Conservation (phyloP, 148 eudicot genomes). For the Suaeda aralocaspica region DNA sequence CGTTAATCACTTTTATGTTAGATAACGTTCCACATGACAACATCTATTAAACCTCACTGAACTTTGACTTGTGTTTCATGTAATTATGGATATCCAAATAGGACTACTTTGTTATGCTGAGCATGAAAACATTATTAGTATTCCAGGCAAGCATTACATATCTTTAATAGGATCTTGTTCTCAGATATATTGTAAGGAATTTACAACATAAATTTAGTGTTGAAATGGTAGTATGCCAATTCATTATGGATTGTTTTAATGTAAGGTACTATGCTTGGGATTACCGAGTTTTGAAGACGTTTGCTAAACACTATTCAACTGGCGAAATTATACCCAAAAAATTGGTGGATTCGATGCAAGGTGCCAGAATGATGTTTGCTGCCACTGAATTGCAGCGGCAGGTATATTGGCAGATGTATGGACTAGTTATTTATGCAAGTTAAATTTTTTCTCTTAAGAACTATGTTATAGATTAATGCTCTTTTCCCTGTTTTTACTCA, state of each 20-base stretch:
- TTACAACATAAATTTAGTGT: background rate
- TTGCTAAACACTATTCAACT: conserved; percentile 81
- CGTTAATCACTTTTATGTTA: no score
- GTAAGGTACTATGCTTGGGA: conserved; percentile 94
- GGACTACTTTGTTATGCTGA: background rate
- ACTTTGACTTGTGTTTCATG: conserved; percentile 1
- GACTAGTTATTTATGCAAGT: conserved; percentile 2
- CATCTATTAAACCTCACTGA: no score
- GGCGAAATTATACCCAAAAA: conserved; percentile 86
- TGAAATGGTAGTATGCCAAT: background rate
- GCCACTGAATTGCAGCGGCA: conserved; percentile 95
- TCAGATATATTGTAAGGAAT: background rate
- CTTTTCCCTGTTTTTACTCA: conserved; percentile 22
- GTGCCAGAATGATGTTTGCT: conserved; percentile 80
- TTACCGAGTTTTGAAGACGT: conserved; percentile 74
- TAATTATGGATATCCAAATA: background rate
- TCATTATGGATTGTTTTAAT: conserved; percentile 3
- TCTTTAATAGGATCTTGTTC: background rate
- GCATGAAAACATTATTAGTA: background rate
- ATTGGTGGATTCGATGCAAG: conserved; percentile 63
- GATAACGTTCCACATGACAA: no score
- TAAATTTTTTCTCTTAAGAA: background rate
- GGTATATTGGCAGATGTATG: conserved; percentile 37
- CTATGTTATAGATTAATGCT: background rate
- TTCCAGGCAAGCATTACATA: background rate